Base-by-base conservation (phyloP, 495 filamentous ascomycete species). In the Penicillium diatomitis region DNA sequence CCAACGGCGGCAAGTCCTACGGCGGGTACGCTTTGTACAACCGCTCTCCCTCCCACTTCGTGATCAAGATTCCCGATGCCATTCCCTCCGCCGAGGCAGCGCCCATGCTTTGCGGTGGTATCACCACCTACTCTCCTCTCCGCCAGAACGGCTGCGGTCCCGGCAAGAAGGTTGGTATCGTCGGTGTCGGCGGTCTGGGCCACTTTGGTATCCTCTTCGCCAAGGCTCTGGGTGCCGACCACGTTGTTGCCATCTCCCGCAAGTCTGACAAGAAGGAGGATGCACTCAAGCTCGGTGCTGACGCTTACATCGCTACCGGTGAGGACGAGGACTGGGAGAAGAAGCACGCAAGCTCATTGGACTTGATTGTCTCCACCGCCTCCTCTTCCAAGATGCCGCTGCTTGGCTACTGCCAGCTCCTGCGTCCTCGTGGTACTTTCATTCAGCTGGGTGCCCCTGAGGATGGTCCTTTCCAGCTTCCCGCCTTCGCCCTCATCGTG, bases 61-160 rank as follows among this genome's bases (percentile, higher is more conserved):
- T 82, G 27, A 58, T 92, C 66, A 84, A 84, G 60, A 94, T 95
- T 56, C 89, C 90, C 8, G 84, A 86, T 34, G 62, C 55, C 1
- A 64, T 85, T 27, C 44, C 71, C 12, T 74, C 67, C 7, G 75
- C 71, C 9, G 64, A 77, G n/a, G 88, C 86, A 0, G 88, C 89
- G 0, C 87, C 88, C 1, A 88, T 95, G 86, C 65, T 95, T 20
- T 95, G 89, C 55, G 90, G 79, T 50, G 90, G 90, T 46, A 74
- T 89, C 27, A 94, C 89, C 0, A 75, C 86, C 8, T 95, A 82
- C 65, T 71, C 75, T 3, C 90, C 90, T 0, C 73, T 95, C 33
- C 80, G 75, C 57, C 73, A 80, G 38, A 81, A 89, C 59, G 82
- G 81, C 29, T 80, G 76, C 45, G 89, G 88, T 0, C 90, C 88